These are phyloP conservation scores for Actinidia polygama DNA, from an alignment of 179 eudicot species.

Conservation along the genomic window DNA sequence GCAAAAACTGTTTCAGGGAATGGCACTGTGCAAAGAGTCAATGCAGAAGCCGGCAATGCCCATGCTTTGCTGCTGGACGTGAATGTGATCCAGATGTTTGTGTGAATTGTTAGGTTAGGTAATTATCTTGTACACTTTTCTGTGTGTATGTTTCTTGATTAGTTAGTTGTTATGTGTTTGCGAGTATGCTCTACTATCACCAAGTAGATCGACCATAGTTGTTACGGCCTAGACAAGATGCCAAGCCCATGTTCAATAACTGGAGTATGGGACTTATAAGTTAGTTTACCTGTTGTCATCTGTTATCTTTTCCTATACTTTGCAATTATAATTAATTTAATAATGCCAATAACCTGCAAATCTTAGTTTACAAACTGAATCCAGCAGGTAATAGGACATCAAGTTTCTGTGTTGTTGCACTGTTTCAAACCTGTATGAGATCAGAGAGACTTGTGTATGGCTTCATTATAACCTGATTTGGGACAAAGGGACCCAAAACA, in stretches of 20 bases:
- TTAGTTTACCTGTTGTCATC: too few relatives aligned
- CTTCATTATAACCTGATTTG: neutral
- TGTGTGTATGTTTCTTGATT: neutral
- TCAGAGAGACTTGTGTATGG: neutral
- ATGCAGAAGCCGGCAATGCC: constrained; percentile 98
- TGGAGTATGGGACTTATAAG: too few relatives aligned
- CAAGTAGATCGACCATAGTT: too few relatives aligned
- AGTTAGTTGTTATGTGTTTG: neutral
- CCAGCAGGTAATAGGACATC: neutral
- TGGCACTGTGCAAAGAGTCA: constrained; percentile 99
- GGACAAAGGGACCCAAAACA: neutral
- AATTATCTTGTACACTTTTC: constrained; percentile 20
- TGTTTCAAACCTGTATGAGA: neutral
- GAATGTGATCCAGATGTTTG: constrained; percentile 99
- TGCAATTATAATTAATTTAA: too few relatives aligned
- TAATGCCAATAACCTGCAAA: neutral
- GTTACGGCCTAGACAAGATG: too few relatives aligned
- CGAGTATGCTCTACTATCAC: too few relatives aligned
- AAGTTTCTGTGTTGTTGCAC: neutral
- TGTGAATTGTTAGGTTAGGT: constrained; percentile 98
- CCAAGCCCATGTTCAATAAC: too few relatives aligned
- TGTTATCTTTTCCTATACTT: too few relatives aligned
- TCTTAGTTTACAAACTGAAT: neutral
- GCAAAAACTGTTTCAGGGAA: constrained; percentile 93
- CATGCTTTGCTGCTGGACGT: constrained; percentile 96